phyloP scores from a whole-genome alignment of 2,329 filamentous ascomycete genomes.

The Botrytis pseudocinerea region DNA sequence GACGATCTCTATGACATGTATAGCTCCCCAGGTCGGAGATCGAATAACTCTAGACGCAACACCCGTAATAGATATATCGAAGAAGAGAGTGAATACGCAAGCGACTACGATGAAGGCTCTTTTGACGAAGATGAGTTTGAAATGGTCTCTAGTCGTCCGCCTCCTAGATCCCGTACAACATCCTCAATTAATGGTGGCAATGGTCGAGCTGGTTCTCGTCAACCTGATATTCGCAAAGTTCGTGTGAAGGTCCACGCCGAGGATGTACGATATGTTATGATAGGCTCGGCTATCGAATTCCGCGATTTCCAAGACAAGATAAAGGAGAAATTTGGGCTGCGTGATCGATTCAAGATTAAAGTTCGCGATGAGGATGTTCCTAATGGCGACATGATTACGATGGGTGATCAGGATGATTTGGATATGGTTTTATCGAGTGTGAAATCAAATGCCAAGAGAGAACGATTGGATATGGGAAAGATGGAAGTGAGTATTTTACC shows the following conservation, averaged over 20 bases:
- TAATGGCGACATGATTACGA: conserved; percentile 89
- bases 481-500: conserved; percentile 73
- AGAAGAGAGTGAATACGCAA: conserved; percentile 76
- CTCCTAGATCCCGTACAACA: conserved; percentile 44
- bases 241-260: conserved; percentile 89
- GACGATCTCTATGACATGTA: conserved; percentile 68
- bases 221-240: conserved; percentile 72
- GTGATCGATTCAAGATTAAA: conserved; percentile 82
- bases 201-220: conserved; percentile 56
- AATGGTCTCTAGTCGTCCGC: conserved; percentile 61
- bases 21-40: conserved; percentile 43
- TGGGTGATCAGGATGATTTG: conserved; percentile 94
- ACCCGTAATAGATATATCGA: conserved; percentile 65
- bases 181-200: conserved; percentile 27
- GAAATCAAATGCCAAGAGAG: conserved; percentile 67
- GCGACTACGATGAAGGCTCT: conserved; percentile 67
- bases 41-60: conserved; percentile 44
- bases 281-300: conserved; percentile 71
- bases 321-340: conserved; percentile 80
- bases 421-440: conserved; percentile 79
- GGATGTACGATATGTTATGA: conserved; percentile 91
- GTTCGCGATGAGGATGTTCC: conserved; percentile 76
- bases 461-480: conserved; percentile 82
- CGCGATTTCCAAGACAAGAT: conserved; percentile 76
- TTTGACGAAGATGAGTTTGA: conserved; percentile 80